Percentiles rank a stretch among this genome's conserved stretches.
Conservation (phyloP, 169 alveolate species). For the Plasmodium gaboni region DNA sequence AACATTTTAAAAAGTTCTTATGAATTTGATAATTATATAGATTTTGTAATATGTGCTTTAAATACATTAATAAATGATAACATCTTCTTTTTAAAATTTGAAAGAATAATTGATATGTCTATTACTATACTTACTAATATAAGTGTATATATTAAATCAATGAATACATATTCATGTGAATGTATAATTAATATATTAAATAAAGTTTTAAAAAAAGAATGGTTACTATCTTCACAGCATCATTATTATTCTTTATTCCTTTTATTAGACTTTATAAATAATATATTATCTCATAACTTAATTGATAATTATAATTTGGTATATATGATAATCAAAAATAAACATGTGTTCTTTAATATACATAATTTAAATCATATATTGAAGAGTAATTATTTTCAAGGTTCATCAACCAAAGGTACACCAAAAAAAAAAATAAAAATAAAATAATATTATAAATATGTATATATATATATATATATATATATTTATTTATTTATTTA, state of each 20-base stretch:
- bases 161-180: slow-evolving; percentile 64
- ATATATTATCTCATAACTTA: slow-evolving; percentile 61
- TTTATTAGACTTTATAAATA: slow-evolving; percentile 67
- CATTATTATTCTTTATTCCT: slow-evolving; percentile 67
- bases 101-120: slow-evolving; percentile 70
- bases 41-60: slow-evolving; percentile 46
- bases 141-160: slow-evolving; percentile 69
- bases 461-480: not conserved
- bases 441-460: not conserved
- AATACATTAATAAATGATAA: slow-evolving; percentile 48
- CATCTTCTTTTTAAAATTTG: slow-evolving; percentile 62
- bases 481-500: not conserved
- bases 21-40: slow-evolving; percentile 60
- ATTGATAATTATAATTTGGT: slow-evolving; percentile 65
- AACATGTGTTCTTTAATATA: slow-evolving; percentile 56
- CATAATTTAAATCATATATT: slow-evolving; percentile 40
- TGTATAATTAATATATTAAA: slow-evolving; percentile 60
- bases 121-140: slow-evolving; percentile 68
- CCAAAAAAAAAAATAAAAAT: not conserved
- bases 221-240: slow-evolving; percentile 66
- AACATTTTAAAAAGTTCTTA: slow-evolving; percentile 17
- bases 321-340: slow-evolving; percentile 66
- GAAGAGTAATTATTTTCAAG: slow-evolving; percentile 25
- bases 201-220: slow-evolving; percentile 72
- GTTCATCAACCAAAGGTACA: slow-evolving; percentile 19